Base-by-base conservation (phyloP, 2,329 filamentous ascomycete species). In the Arthrobotrys sinensis region DNA sequence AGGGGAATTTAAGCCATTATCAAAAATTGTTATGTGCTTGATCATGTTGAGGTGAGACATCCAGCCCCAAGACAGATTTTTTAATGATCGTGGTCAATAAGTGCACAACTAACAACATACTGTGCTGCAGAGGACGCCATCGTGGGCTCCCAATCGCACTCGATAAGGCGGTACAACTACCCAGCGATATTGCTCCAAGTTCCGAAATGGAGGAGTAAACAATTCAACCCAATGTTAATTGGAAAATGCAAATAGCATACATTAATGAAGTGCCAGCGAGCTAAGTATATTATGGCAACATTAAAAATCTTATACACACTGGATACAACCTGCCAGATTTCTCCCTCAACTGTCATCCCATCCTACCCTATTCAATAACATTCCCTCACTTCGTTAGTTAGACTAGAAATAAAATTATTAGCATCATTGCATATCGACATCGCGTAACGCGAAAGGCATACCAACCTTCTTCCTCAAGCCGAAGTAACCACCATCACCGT, bases 1-100 rank as follows among this genome's bases (percentile, higher is more conserved):
- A 28, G 81, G 80, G 5, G 68, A 80, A 40, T 80, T 80, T 19
- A 79, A 76, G 36, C 66, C 78, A 1, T 57, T 76, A 2, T 80
- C 80, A 36, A 81, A 80, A 62, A 24, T 81, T 11, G 43, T 81
- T 3, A 76, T 81, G 63, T 79, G 75, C 40, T 57, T 69, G 6
- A 68, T 82, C 10, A 82, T 82, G 80, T n/a, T 81, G 10, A 40
- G 75, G 43, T 77, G n/a, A 46, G 65, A 21, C 2, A 14, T 11
- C 14, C 5, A 45, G n/a, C 12, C 28, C 2, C n/a, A 16, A n/a
- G 1, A 32, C 5, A 53, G 16, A 2, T 53, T 7, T 4, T 53
- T 53, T 12, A 34, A 19, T 1, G 8, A 12, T 28, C 4, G 24
- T 28, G 19, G 16, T 21, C 19, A 16, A 24, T 5, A 52, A 43